Evolutionary conservation across 2,329 filamentous ascomycete species (phyloP), one percentile per base, ranked within the genome.

Genomic region (Sporothrix sp.): DNA sequence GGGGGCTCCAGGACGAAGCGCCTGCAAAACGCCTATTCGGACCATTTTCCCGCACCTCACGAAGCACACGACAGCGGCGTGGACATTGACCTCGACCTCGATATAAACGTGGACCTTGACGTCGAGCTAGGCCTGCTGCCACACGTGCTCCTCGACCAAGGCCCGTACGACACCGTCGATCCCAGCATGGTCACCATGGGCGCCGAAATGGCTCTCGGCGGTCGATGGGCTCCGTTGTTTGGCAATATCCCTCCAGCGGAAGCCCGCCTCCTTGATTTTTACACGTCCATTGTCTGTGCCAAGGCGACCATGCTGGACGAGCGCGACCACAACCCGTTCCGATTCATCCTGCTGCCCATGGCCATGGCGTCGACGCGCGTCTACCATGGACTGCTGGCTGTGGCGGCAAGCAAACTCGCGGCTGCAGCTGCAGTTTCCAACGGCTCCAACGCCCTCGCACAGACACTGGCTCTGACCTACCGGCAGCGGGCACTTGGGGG

Each of bases 261-360:
- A 18, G 38, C 45, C 2, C 36, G 39, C 7, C 18, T 51, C 11
- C 40, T 51, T 13, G 30, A 51, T 32, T 51, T 51, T 14, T 51
- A 51, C 40, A 40, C 37, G 5, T 18, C 33, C 14, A 38, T 46
- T 8, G 49, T 51, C 33, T 51, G 49, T 10, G 25, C 28, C 32
- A 45, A 37, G 42, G 30, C 49, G 13, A 51, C 49, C 21, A 44
- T 51, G 23, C 33, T 51, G 30, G 49, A 51, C 21, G 49, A 51
- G 20, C 43, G 40, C 11, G 49, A 38, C 33, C 40, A 51, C 35
- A 51, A 51, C 28, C 49, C 49, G 2, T 51, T 51, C 28, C 23
- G 49, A 2, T 45, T 32, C 13, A 45, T 51, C 11, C 18, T 51
- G 5, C 40, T 51, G 7, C 49, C 49, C 13, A 37, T 51, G 40